Evolutionary conservation across 768 basidiomycete species (phyloP).

Genomic region (Panaeolus papilionaceus): DNA sequence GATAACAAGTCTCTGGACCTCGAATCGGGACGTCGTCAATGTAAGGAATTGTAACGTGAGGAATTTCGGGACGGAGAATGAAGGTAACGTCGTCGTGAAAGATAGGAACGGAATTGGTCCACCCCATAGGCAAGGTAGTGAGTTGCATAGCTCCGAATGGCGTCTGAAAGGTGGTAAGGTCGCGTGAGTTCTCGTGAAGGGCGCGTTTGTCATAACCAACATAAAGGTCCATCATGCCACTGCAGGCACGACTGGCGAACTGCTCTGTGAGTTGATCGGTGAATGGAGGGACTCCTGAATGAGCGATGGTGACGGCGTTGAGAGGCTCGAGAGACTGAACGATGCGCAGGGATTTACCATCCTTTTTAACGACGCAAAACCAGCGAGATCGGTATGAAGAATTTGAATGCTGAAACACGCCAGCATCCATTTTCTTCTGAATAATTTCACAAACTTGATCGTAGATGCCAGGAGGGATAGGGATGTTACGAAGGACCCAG

Average conservation of each 20-base stretch:
- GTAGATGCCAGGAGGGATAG: conserved; percentile 37
- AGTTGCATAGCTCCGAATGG: conserved; percentile 37
- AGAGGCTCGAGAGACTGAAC: no score
- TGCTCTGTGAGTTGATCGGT: conserved; percentile 29
- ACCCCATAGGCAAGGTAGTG: conserved; percentile 25
- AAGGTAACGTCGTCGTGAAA: conserved; percentile 46
- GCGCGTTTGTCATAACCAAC: conserved; percentile 43
- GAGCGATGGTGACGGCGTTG: no score
- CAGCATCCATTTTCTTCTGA: conserved; percentile 40
- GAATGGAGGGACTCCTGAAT: no score
- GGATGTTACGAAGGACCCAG: conserved; percentile 35
- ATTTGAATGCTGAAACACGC: conserved; percentile 46
- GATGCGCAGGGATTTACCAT: no score
- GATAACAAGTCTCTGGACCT: conserved; percentile 40
- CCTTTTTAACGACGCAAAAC: no score
- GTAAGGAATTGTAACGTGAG: conserved; percentile 38
- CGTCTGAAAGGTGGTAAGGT: conserved; percentile 49
- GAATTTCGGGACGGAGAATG: conserved; percentile 42
- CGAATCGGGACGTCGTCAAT: conserved; percentile 46
- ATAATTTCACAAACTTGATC: conserved; percentile 39
- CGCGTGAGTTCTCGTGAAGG: conserved; percentile 34
- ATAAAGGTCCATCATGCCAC: conserved; percentile 40
- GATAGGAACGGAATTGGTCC: conserved; percentile 33
- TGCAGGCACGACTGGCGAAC: conserved; percentile 37
- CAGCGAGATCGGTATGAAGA: conserved; percentile 21